Evolutionary conservation across 2,329 filamentous ascomycete genomes (phyloP).

Genomic region (Colletotrichum lini): DNA sequence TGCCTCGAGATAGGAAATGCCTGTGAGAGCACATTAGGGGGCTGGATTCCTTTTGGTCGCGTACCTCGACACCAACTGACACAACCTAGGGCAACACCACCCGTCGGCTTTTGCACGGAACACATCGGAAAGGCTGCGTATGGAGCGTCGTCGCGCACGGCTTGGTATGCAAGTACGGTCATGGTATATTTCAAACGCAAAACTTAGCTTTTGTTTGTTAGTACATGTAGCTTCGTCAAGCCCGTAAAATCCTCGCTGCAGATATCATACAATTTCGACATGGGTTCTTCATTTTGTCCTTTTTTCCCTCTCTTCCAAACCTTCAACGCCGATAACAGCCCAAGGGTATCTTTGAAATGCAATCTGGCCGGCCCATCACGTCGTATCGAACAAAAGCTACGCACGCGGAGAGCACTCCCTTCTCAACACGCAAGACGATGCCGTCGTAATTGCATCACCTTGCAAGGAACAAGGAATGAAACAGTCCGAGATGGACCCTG

Average conservation of each 20-base stretch:
- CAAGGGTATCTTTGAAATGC: conserved; percentile 24
- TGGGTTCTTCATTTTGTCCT: no score
- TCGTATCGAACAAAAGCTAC: background rate
- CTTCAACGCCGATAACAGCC: conserved; percentile 1
- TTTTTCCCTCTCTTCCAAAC: background rate
- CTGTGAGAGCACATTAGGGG: background rate
- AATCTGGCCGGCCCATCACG: background rate
- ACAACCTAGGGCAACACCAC: background rate
- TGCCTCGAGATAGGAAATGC: no score
- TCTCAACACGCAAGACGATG: background rate
- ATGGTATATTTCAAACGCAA: background rate
- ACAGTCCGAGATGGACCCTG: background rate
- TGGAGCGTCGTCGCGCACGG: background rate
- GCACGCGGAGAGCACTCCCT: background rate
- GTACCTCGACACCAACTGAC: background rate
- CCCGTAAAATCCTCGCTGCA: background rate
- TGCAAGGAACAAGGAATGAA: background rate
- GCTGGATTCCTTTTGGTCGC: background rate
- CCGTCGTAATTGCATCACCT: background rate
- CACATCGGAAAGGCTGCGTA: no score
- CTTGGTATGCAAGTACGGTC: no score
- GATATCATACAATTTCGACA: background rate
- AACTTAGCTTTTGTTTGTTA: background rate
- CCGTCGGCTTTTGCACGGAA: background rate
- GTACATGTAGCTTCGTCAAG: background rate